These are phyloP conservation scores for Hemileia vastatrix DNA, from an alignment of 1,284 basidiomycete species.

Conservation along the genomic window DNA sequence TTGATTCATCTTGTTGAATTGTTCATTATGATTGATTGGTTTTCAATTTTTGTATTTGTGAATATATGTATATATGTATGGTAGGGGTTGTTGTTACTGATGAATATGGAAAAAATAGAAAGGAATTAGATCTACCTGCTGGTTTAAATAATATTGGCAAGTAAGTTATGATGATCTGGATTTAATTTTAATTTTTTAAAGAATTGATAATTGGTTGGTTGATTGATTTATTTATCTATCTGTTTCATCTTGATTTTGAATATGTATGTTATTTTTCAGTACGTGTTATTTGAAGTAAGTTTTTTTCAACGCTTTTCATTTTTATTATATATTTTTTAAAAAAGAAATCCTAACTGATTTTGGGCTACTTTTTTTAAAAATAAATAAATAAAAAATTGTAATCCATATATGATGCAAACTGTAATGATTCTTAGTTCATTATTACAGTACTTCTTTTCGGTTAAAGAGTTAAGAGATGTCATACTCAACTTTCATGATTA, in stretches of 20 bases:
- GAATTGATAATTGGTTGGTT: conserved; percentile 33
- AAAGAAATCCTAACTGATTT: no score
- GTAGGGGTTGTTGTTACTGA: background rate
- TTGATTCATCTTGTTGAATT: no score
- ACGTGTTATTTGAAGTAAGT: conserved; percentile 25
- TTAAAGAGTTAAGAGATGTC: conserved; percentile 69
- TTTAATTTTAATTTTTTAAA: conserved; percentile 73
- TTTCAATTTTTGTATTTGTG: background rate
- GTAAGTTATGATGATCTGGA: conserved; percentile 58
- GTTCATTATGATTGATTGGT: background rate
- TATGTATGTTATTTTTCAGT: conserved; percentile 12
- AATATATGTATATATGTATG: background rate
- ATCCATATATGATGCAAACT: no score
- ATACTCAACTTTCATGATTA: conserved; percentile 54
- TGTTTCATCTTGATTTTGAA: background rate
- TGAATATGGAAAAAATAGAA: background rate
- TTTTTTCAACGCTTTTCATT: background rate
- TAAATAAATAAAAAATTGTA: no score
- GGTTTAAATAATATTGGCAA: conserved; percentile 87
- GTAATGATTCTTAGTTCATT: conserved; percentile 21
- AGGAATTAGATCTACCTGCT: conserved; percentile 55
- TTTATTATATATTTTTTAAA: no score
- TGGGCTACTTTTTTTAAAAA: no score
- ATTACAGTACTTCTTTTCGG: conserved; percentile 81
- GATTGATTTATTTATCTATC: background rate